Conservation (phyloP, 1,139 yeast species). For the Kazachstania sp. region DNA sequence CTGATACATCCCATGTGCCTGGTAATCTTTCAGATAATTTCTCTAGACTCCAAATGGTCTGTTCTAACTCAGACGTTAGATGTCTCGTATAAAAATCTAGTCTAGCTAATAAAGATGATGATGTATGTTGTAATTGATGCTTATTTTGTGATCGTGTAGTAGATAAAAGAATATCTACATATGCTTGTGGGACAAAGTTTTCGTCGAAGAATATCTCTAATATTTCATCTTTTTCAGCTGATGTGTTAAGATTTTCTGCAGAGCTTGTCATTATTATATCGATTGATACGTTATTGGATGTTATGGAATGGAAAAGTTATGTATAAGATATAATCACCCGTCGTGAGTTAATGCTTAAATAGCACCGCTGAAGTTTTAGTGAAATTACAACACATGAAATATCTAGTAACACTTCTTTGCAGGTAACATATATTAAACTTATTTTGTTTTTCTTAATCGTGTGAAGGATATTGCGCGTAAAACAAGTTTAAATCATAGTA, state of each 20-base stretch:
- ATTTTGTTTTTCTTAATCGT: no score
- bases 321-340: no score
- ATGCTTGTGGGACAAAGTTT: conserved; percentile 43
- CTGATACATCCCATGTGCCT: conserved; percentile 15
- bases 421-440: no score
- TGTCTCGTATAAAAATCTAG: conserved; percentile 55
- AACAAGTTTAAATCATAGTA: no score
- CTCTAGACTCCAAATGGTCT: conserved; percentile 39
- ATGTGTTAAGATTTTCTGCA: not conserved
- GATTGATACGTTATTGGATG: not conserved
- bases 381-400: no score
- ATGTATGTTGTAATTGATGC: conserved; percentile 32
- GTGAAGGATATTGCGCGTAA: no score
- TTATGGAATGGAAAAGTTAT: not conserved
- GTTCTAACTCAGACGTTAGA: conserved; percentile 43
- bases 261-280: not conserved
- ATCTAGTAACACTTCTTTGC: no score
- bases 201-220: conserved; percentile 42
- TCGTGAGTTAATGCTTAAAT: no score
- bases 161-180: conserved; percentile 38
- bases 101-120: conserved; percentile 43
- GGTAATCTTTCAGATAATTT: conserved; percentile 27
- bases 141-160: conserved; percentile 21
- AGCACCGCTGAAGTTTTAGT: no score
- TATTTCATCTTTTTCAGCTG: conserved; percentile 25